Evolutionary conservation across 2,329 filamentous ascomycete species (phyloP).

Genomic region (Madurella fahalii): DNA sequence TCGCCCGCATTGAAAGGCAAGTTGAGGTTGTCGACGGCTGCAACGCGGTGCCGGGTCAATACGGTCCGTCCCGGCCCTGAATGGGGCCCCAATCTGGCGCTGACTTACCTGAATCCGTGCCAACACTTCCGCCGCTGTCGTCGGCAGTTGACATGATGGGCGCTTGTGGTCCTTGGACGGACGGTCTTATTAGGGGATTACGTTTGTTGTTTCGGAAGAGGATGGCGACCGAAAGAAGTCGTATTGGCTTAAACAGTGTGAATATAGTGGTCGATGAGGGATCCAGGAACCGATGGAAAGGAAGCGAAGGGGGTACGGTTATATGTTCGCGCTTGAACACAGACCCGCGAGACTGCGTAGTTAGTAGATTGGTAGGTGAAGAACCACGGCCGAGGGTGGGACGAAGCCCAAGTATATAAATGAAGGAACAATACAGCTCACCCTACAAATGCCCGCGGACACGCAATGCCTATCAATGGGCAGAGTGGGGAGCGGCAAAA

Average conservation of each 20-base stretch:
- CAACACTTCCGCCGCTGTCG: slow-evolving; percentile 9
- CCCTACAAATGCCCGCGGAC: neutral
- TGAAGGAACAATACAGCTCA: neutral
- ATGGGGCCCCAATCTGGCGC: neutral
- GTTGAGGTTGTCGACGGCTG: slow-evolving; percentile 84
- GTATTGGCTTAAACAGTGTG: neutral
- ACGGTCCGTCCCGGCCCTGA: neutral
- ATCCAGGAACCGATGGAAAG: neutral
- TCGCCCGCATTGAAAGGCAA: slow-evolving; percentile 93
- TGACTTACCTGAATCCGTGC: slow-evolving; percentile 13
- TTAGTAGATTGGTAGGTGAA: neutral
- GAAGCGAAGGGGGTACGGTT: neutral
- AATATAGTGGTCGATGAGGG: neutral
- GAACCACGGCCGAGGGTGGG: neutral
- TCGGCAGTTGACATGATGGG: slow-evolving; percentile 18
- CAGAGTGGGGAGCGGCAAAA: neutral
- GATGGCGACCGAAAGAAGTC: neutral
- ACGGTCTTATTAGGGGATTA: neutral
- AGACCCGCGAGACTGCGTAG: neutral
- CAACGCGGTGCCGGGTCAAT: slow-evolving; percentile 2
- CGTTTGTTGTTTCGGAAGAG: neutral
- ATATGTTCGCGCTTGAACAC: neutral
- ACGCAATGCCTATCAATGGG: neutral
- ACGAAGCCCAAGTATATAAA: neutral
- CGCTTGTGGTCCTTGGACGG: slow-evolving; percentile 6